Percentiles rank a stretch among this genome's conserved stretches.
These are phyloP conservation scores for Calocybe cyanea DNA, from an alignment of 768 basidiomycete species.

Conservation along the genomic window DNA sequence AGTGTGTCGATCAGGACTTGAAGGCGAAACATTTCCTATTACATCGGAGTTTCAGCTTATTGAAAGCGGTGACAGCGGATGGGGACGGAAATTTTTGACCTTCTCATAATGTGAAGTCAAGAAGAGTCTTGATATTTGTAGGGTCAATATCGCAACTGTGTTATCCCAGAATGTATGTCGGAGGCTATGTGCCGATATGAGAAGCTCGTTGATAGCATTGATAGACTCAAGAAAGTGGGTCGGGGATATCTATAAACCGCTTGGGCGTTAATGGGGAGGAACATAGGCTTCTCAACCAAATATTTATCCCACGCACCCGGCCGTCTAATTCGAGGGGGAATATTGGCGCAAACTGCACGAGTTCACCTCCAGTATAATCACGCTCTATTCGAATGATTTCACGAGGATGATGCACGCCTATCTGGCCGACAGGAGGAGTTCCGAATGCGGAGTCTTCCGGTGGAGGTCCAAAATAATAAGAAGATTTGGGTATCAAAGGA, in stretches of 20 bases:
- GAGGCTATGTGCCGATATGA: slow-evolving; percentile 84
- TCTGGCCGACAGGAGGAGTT: slow-evolving; percentile 74
- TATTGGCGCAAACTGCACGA: slow-evolving; percentile 83
- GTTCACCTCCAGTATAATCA: slow-evolving; percentile 88
- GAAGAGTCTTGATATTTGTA: slow-evolving; percentile 77
- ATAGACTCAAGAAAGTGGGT: slow-evolving; percentile 88
- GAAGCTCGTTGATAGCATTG: slow-evolving; percentile 83
- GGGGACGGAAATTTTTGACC: slow-evolving; percentile 39
- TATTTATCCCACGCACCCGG: slow-evolving; percentile 57
- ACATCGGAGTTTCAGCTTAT: slow-evolving; percentile 1
- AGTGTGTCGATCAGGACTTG: slow-evolving; percentile 57
- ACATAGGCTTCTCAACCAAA: not conserved
- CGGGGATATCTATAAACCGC: slow-evolving; percentile 68
- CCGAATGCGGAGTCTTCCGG: slow-evolving; percentile 76
- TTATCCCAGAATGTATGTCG: slow-evolving; percentile 75
- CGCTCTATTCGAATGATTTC: slow-evolving; percentile 91
- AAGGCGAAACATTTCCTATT: slow-evolving; percentile 75
- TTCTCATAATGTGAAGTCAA: slow-evolving; percentile 76
- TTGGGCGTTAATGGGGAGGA: slow-evolving; percentile 5
- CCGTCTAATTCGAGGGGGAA: slow-evolving; percentile 94
- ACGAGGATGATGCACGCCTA: slow-evolving; percentile 86
- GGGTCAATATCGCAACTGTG: slow-evolving; percentile 66
- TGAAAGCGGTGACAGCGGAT: not conserved
- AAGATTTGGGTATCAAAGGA: slow-evolving; percentile 66
- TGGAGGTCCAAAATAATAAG: slow-evolving; percentile 84